Evolutionary conservation across 2,329 filamentous ascomycete genomes (phyloP).

Genomic region (Aspergillus alliaceus): DNA sequence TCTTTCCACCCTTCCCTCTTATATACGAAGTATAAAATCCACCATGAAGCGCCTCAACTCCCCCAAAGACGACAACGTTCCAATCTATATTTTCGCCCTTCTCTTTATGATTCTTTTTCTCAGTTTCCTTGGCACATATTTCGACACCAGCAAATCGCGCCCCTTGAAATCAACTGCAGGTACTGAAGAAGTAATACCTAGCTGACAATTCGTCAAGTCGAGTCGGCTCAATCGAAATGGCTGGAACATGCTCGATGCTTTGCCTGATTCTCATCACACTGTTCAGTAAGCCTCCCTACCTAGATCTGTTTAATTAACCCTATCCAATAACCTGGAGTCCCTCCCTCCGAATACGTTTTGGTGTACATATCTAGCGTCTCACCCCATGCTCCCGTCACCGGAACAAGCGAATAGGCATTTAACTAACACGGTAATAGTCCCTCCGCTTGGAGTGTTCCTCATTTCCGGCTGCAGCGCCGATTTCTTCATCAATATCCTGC

Average conservation of each 20-base stretch:
- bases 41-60: constrained; percentile 27
- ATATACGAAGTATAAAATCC: not conserved
- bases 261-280: constrained; percentile 49
- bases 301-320: not conserved
- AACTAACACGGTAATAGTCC: too few relatives aligned
- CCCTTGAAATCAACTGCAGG: constrained; percentile 3
- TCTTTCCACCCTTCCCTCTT: constrained; percentile 3
- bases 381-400: too few relatives aligned
- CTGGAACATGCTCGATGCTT: constrained; percentile 38
- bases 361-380: not conserved
- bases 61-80: constrained; percentile 24
- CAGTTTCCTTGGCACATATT: constrained; percentile 24
- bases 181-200: too few relatives aligned
- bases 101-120: constrained; percentile 27
- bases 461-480: constrained; percentile 67
- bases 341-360: not conserved
- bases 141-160: constrained; percentile 12
- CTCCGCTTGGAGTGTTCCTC: constrained; percentile 63
- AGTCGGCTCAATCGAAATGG: constrained; percentile 25
- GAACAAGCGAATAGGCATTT: too few relatives aligned
- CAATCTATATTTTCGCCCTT: constrained; percentile 29
- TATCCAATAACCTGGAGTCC: not conserved
- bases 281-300: constrained; percentile 37
- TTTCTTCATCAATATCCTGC: constrained; percentile 65
- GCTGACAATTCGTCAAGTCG: too few relatives aligned